Percentiles rank a stretch among this genome's conserved stretches.
These are phyloP conservation scores for Solanum chaucha DNA, from an alignment of 257 asterid species.

Conservation along the genomic window DNA sequence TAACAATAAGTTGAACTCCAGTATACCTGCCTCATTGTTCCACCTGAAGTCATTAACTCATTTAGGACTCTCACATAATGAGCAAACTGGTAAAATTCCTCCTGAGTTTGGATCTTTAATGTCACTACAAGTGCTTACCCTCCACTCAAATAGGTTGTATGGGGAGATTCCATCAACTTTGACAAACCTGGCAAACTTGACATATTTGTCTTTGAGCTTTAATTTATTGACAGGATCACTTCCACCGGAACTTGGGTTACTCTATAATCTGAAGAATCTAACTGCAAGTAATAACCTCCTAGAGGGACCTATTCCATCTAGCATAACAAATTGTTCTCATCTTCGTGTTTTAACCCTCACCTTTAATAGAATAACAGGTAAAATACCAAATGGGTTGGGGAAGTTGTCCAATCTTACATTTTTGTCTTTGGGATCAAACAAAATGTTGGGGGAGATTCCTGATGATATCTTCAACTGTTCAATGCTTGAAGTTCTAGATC, in stretches of 20 bases:
- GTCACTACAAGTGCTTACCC: constrained; percentile 57
- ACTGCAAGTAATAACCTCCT: constrained; percentile 36
- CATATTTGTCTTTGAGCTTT: constrained; percentile 54
- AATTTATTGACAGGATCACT: constrained; percentile 54
- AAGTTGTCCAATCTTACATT: constrained; percentile 33
- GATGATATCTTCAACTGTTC: constrained; percentile 58
- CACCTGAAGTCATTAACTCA: constrained; percentile 29
- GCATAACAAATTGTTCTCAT: constrained; percentile 44
- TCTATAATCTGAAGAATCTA: constrained; percentile 51
- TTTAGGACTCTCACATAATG: constrained; percentile 57
- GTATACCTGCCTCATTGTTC: constrained; percentile 50
- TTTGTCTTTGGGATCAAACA: constrained; percentile 36
- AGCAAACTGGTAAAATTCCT: constrained; percentile 41
- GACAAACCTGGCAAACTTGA: constrained; percentile 42
- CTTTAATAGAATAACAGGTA: constrained; percentile 32
- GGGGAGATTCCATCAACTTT: constrained; percentile 56
- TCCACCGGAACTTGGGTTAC: constrained; percentile 46
- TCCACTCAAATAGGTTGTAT: constrained; percentile 53
- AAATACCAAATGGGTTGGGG: constrained; percentile 43
- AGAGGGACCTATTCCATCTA: constrained; percentile 51
- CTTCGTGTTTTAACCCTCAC: constrained; percentile 35
- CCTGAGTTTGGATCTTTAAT: constrained; percentile 29
- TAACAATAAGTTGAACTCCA: constrained; percentile 45
- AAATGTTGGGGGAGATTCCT: constrained; percentile 43
- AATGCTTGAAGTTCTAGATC: constrained; percentile 33